Conservation (phyloP, 1,284 basidiomycete species). For the Malassezia arunalokei region DNA sequence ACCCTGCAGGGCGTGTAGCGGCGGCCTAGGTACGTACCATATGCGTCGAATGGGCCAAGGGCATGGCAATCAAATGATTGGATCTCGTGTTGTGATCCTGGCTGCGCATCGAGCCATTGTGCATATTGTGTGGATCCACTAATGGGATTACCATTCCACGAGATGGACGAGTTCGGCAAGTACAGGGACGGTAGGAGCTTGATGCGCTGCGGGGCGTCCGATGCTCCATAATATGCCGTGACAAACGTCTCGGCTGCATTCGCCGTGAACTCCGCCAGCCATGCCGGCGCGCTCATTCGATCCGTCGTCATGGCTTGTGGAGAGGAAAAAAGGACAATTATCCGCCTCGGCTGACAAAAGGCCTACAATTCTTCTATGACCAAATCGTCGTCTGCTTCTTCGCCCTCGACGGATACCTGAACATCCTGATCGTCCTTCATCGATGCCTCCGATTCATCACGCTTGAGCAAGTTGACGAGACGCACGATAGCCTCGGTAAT, state of each 20-base stretch:
- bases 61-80: slow-evolving; percentile 40
- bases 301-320: no score
- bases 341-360: background rate
- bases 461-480: slow-evolving; percentile 42
- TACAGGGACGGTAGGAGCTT: slow-evolving; percentile 39
- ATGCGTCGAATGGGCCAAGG: slow-evolving; percentile 22
- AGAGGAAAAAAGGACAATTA: no score
- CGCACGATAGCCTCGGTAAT: slow-evolving; percentile 42
- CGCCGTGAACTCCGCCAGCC: slow-evolving; percentile 30
- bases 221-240: slow-evolving; percentile 41
- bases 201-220: slow-evolving; percentile 37
- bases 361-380: slow-evolving; percentile 36
- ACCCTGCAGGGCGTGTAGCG: background rate
- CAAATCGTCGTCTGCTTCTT: slow-evolving; percentile 27
- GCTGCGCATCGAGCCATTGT: slow-evolving; percentile 36
- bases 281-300: slow-evolving; percentile 10
- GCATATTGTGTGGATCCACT: slow-evolving; percentile 30
- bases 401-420: background rate
- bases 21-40: slow-evolving; percentile 17
- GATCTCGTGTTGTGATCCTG: slow-evolving; percentile 41
- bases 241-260: slow-evolving; percentile 43
- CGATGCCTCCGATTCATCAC: slow-evolving; percentile 36
- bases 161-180: slow-evolving; percentile 34
- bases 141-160: slow-evolving; percentile 44
- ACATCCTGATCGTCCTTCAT: slow-evolving; percentile 24